Evolutionary conservation across 331 rosid species (phyloP).

Genomic region (Cydonia oblonga): DNA sequence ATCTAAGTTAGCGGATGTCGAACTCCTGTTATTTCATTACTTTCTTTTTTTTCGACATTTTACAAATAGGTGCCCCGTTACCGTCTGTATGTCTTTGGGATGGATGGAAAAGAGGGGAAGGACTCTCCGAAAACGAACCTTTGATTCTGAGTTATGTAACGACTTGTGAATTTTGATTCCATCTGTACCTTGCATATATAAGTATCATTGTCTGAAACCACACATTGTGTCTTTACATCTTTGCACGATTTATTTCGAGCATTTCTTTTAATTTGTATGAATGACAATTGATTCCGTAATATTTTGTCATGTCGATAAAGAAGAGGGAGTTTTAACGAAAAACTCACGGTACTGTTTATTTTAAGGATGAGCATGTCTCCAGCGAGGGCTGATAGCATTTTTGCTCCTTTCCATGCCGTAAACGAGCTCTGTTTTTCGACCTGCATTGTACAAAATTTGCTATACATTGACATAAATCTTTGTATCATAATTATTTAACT

Average conservation of each 20-base stretch:
- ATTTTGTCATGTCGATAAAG: no score
- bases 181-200: slow-evolving; percentile 4
- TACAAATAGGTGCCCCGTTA: slow-evolving; percentile 36
- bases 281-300: not conserved
- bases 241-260: not conserved
- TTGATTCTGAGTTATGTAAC: slow-evolving; percentile 35
- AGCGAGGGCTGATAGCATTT: no score
- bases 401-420: no score
- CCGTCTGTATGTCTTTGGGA: slow-evolving; percentile 5
- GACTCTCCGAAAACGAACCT: slow-evolving; percentile 41
- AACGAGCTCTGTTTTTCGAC: no score
- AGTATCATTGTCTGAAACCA: not conserved
- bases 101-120: slow-evolving; percentile 30
- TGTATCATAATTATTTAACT: no score
- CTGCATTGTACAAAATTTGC: no score
- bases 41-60: slow-evolving; percentile 21
- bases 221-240: not conserved
- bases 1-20: slow-evolving; percentile 46
- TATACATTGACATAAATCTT: no score
- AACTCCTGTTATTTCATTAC: slow-evolving; percentile 25
- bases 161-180: slow-evolving; percentile 27
- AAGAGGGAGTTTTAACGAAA: no score
- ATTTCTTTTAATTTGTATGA: not conserved
- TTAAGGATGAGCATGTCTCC: no score
- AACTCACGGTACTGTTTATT: no score